Base-by-base conservation (phyloP, 768 basidiomycete genomes). In the Naematelia encephala region DNA sequence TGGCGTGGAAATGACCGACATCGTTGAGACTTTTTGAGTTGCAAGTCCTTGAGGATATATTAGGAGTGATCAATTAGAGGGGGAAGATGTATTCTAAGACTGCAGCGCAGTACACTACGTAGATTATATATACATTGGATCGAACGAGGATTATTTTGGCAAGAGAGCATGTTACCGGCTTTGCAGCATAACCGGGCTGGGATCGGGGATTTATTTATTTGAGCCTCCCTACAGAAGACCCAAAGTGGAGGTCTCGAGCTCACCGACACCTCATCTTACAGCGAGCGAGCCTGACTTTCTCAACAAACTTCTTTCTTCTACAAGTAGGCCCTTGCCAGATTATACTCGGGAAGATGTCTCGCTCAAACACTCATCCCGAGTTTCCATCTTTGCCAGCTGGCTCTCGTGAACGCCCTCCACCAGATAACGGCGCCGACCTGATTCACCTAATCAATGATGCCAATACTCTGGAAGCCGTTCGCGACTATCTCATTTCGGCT, bases 1-100 rank as follows among this genome's bases (percentile, higher is more conserved):
- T n/a, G 89, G 88, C 4, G 91, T 93, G 21, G 82, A 79, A 60
- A 93, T 70, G 57, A 61, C 55, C n/a, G 69, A 66, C 64, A 70
- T 69, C 34, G 34, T 8, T 39, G 34, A 16, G 16, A 39, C 34
- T 39, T 39, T 39, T 39, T 39, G 34, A 16, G 34, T 39, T 39
- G 8, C 34, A 55, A 53, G 4, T 39, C 27, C 34, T 2, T 8
- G 29, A 44, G 16, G 23, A 2, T 1, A 4, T 19, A 10, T 34
- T 54, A 19, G 4, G 39, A 39, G 26, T 5, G 29, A 44, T 19
- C 16, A 39, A 39, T 14, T 14, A 26, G 30, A n/a, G 8, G 34
- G n/a, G n/a, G n/a, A n/a, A n/a, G n/a, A n/a, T n/a, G n/a, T n/a
- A n/a, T n/a, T n/a, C n/a, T n/a, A n/a, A n/a, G n/a, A n/a, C n/a